These are phyloP conservation scores for Daldinia sp. DNA, from an alignment of 2,329 filamentous ascomycete species.

Conservation along the genomic window DNA sequence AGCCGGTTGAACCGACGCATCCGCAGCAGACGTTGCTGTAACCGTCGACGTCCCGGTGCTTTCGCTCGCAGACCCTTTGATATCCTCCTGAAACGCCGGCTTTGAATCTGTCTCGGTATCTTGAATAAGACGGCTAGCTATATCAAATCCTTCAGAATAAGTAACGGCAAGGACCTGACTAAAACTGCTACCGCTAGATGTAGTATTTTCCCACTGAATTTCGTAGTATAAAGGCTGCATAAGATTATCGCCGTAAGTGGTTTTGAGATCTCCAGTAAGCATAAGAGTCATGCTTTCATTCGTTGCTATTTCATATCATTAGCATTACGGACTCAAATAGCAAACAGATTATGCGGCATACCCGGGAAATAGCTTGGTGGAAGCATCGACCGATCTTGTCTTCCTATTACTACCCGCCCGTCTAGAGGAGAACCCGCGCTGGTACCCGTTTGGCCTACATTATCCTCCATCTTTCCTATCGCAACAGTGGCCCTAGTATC, in stretches of 20 bases:
- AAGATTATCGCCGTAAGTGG: background rate
- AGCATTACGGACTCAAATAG: background rate
- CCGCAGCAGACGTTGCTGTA: background rate
- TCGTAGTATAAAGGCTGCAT: constrained; percentile 36
- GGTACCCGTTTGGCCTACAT: background rate
- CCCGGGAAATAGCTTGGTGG: background rate
- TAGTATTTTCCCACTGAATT: constrained; percentile 36
- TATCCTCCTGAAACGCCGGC: constrained; percentile 6
- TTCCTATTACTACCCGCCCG: background rate
- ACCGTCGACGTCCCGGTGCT: constrained; percentile 1
- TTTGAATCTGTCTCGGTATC: background rate
- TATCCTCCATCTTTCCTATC: background rate
- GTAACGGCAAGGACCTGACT: constrained; percentile 33
- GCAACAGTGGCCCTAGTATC: constrained; percentile 6
- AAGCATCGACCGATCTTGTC: background rate
- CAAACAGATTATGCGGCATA: background rate
- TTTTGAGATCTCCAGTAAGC: background rate
- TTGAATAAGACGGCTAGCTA: background rate
- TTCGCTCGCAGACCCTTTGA: background rate
- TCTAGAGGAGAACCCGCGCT: background rate
- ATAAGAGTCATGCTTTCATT: constrained; percentile 24
- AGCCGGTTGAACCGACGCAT: background rate
- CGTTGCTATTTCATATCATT: constrained; percentile 10
- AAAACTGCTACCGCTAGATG: constrained; percentile 31
- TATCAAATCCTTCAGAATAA: background rate